Percentiles rank a stretch among this genome's conserved stretches.
Evolutionary conservation across 768 basidiomycete genomes (phyloP).

Genomic region (Agaricus subrufescens): DNA sequence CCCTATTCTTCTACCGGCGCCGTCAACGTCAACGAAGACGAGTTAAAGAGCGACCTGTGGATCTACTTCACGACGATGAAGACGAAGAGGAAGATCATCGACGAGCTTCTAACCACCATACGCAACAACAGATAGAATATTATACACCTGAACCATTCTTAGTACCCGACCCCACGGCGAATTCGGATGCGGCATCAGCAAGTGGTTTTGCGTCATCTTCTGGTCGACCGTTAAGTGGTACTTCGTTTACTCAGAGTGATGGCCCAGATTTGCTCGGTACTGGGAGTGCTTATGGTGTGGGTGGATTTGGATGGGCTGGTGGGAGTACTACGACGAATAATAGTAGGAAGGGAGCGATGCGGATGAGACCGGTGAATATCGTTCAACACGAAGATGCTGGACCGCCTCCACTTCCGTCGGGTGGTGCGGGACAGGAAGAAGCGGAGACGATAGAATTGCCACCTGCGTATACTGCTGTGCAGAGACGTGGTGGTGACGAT

Average conservation of each 20-base stretch:
- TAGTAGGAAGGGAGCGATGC: constrained; percentile 44
- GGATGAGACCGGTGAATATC: constrained; percentile 71
- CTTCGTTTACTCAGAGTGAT: constrained; percentile 34
- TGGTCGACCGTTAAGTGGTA: constrained; percentile 30
- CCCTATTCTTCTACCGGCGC: constrained; percentile 48
- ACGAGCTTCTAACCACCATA: constrained; percentile 41
- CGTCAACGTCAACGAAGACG: constrained; percentile 30
- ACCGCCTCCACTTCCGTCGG: constrained; percentile 28
- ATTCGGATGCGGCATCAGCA: constrained; percentile 20
- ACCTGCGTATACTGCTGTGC: constrained; percentile 74
- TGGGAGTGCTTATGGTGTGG: constrained; percentile 13
- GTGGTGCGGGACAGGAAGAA: constrained; percentile 31
- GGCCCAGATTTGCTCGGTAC: constrained; percentile 34
- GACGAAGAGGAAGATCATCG: constrained; percentile 33
- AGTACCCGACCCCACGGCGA: constrained; percentile 54
- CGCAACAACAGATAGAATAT: constrained; percentile 39
- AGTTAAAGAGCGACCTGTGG: constrained; percentile 55
- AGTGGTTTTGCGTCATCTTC: constrained; percentile 10
- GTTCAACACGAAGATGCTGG: constrained; percentile 87
- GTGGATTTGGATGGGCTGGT: constrained; percentile 12
- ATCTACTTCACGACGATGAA: constrained; percentile 62
- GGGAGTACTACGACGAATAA: constrained; percentile 22
- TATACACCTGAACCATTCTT: constrained; percentile 76
- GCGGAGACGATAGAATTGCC: constrained; percentile 79
- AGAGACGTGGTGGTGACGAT: constrained; percentile 13